Conservation (phyloP, 352 stramenopile species). For the Pythium oligandrum region DNA sequence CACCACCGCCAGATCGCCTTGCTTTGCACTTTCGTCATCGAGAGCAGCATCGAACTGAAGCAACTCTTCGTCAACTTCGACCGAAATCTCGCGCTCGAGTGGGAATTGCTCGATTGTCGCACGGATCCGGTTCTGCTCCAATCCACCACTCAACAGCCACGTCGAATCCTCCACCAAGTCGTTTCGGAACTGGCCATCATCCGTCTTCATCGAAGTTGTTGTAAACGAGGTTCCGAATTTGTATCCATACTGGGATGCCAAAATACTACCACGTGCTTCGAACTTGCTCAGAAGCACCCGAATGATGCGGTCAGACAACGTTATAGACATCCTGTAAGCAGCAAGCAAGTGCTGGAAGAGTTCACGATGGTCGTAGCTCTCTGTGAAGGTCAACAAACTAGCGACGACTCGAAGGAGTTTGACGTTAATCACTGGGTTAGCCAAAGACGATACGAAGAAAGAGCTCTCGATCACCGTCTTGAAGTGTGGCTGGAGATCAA, state of each 20-base stretch:
- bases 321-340: slow-evolving; percentile 68
- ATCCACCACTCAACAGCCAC: slow-evolving; percentile 59
- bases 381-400: slow-evolving; percentile 27
- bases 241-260: slow-evolving; percentile 50
- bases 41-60: slow-evolving; percentile 10
- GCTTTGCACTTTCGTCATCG: slow-evolving; percentile 3
- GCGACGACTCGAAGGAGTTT: slow-evolving; percentile 36
- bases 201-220: slow-evolving; percentile 18
- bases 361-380: slow-evolving; percentile 28
- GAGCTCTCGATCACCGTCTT: neutral
- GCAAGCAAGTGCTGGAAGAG: slow-evolving; percentile 60
- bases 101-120: slow-evolving; percentile 71
- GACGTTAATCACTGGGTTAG: slow-evolving; percentile 17
- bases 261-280: slow-evolving; percentile 30
- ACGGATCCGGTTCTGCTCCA: slow-evolving; percentile 59
- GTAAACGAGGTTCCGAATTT: slow-evolving; percentile 55
- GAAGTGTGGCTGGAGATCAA: neutral
- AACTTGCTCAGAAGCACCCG: slow-evolving; percentile 55
- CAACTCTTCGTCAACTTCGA: neutral
- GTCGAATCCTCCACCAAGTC: slow-evolving; percentile 64
- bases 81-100: slow-evolving; percentile 28
- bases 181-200: slow-evolving; percentile 16
- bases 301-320: slow-evolving; percentile 45
- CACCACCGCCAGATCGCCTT: slow-evolving; percentile 12
- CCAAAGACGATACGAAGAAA: slow-evolving; percentile 9